Evolutionary conservation across 2,329 filamentous ascomycete species (phyloP), one percentile per base, ranked within the genome.

Genomic region (Albifimbria verrucaria): DNA sequence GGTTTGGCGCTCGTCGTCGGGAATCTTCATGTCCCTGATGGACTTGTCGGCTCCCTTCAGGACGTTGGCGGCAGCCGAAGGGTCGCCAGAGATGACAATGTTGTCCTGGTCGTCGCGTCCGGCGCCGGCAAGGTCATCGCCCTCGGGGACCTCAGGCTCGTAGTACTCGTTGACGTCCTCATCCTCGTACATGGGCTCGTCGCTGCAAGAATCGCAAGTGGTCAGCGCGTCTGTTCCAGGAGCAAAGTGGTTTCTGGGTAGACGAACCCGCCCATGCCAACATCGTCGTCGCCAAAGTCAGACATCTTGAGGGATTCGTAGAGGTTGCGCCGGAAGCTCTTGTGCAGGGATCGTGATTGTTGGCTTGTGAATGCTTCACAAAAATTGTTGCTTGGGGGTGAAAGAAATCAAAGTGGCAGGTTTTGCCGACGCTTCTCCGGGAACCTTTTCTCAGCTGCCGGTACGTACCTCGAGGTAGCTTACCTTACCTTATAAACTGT

Each of bases 1-100:
- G 9, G 94, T 99, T 22, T 85, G 89, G 64, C 94, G 86, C 74
- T 96, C 84, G 60, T 92, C 89, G 61, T 90, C 89, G 52, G 92
- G 83, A 48, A 99, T 93, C 76, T 91, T 95, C 82, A 95, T 97
- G 74, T 92, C 83, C 67, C 85, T 86, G 65, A 80, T 75, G 48
- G 78, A 77, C 67, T 81, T 82, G 50, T 82, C 79, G 62, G 71
- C 76, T 52, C 73, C 73, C 68, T 79, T 82, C 54, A 74, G 70
- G 52, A 74, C 74, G 66, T 79, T 81, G 28, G 83, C 83, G 1
- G 77, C 73, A 22, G 84, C 84, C 26, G 81, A 78, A 18, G 83
- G 80, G 64, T 88, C 85, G 61, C 83, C 84, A 17, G 83, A 81
- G 48, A 81, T 68, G 54, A 87, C 74, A 10, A 87, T 75, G 57